phyloP scores from a whole-genome alignment of 306 rosid species.

The Lupinus albus region DNA sequence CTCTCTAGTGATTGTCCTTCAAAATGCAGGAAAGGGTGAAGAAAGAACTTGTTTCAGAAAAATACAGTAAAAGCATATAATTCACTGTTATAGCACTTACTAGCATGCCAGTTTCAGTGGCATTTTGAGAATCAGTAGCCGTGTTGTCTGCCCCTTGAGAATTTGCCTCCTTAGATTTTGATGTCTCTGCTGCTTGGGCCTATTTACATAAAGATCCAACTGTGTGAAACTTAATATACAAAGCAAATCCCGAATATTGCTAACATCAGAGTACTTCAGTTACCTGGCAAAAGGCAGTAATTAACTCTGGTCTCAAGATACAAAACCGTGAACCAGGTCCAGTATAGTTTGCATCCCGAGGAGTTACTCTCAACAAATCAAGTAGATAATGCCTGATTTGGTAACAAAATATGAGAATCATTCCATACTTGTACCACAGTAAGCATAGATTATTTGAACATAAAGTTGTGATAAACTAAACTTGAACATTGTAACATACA shows the following conservation, averaged over 20 bases:
- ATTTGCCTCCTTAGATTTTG: conserved; percentile 54
- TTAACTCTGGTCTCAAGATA: conserved; percentile 85
- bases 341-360: conserved; percentile 90
- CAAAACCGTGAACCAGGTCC: conserved; percentile 90
- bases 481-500: conserved; percentile 8
- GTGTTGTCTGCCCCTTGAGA: conserved; percentile 44
- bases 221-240: conserved; percentile 27
- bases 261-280: conserved; percentile 12
- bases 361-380: conserved; percentile 96
- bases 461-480: not conserved
- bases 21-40: not conserved
- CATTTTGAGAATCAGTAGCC: conserved; percentile 46
- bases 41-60: not conserved
- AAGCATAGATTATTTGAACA: not conserved
- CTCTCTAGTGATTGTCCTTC: not conserved
- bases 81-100: conserved; percentile 43
- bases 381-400: conserved; percentile 88
- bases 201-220: conserved; percentile 44
- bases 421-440: conserved; percentile 13
- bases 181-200: conserved; percentile 65
- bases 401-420: conserved; percentile 30
- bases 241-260: conserved; percentile 3
- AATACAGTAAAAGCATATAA: conserved; percentile 24
- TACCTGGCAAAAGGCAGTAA: conserved; percentile 87
- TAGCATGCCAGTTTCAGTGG: conserved; percentile 44